Conservation (phyloP, 2,329 filamentous ascomycete species). For the Sphaceloma murrayae region DNA sequence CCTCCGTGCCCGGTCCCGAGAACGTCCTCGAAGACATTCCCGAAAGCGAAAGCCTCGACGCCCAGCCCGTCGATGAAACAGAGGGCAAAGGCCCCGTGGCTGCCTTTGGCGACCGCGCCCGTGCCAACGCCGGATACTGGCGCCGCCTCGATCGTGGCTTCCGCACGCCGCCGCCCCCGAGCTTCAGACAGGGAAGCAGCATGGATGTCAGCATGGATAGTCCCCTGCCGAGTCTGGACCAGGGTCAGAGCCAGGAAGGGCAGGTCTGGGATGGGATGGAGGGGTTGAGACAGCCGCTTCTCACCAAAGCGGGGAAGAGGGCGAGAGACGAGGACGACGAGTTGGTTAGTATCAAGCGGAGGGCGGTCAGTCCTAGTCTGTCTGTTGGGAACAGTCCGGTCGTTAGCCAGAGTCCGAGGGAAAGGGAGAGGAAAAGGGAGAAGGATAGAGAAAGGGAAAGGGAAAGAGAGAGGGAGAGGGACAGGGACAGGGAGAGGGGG, state of each 20-base stretch:
- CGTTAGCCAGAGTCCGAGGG: constrained; percentile 68
- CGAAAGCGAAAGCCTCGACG: constrained; percentile 37
- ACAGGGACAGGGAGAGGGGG: constrained; percentile 46
- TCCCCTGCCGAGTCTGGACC: constrained; percentile 1
- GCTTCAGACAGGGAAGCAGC: constrained; percentile 47
- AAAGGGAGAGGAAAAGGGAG: constrained; percentile 49
- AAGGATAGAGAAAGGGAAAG: constrained; percentile 38
- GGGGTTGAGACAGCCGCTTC: constrained; percentile 8
- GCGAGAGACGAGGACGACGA: constrained; percentile 87
- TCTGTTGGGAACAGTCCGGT: constrained; percentile 74
- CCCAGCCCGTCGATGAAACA: constrained; percentile 20
- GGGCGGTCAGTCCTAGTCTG: constrained; percentile 84
- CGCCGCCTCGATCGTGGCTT: constrained; percentile 64
- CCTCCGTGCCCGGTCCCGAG: constrained; percentile 44
- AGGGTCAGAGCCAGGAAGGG: not conserved
- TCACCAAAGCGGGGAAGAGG: constrained; percentile 51
- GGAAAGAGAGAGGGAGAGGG: constrained; percentile 28
- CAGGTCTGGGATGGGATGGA: constrained; percentile 1
- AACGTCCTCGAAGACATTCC: constrained; percentile 59
- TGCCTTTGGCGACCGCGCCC: constrained; percentile 65
- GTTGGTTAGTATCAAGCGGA: constrained; percentile 74
- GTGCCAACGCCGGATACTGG: constrained; percentile 72
- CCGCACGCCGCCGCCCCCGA: constrained; percentile 52
- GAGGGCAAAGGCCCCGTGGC: constrained; percentile 42
- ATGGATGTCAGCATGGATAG: constrained; percentile 58